A percentile compares a stretch with the other conserved stretches of the same genome.
These are phyloP conservation scores for Phtheirospermum japonicum DNA, from an alignment of 257 asterid genomes.

Conservation along the genomic window DNA sequence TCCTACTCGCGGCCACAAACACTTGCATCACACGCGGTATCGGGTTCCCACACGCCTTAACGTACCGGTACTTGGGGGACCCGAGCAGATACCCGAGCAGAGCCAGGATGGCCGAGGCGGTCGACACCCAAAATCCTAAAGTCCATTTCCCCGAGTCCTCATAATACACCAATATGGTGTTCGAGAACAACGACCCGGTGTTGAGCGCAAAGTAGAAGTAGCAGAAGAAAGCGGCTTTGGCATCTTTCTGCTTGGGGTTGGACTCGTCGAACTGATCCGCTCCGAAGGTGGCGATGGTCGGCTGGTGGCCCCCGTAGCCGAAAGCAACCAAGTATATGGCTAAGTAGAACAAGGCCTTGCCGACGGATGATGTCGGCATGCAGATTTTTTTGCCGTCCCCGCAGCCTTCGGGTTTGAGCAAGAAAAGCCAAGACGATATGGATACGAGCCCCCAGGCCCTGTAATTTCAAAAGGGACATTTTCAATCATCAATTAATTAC, in stretches of 20 bases:
- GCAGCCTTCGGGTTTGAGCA: conserved; percentile 64
- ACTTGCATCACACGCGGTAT: conserved; percentile 61
- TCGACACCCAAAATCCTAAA: conserved; percentile 63
- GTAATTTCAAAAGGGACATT: conserved; percentile 1
- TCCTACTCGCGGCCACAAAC: conserved; percentile 47
- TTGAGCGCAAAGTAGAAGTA: conserved; percentile 78
- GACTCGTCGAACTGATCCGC: conserved; percentile 69
- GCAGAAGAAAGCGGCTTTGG: conserved; percentile 49
- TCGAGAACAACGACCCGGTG: conserved; percentile 62
- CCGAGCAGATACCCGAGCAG: conserved; percentile 45
- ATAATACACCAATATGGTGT: conserved; percentile 62
- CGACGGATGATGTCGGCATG: conserved; percentile 21
- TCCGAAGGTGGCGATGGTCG: conserved; percentile 78
- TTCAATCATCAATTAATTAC: no score
- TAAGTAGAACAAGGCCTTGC: conserved; percentile 45
- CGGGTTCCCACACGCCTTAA: conserved; percentile 68
- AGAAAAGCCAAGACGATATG: conserved; percentile 48
- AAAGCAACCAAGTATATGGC: conserved; percentile 72
- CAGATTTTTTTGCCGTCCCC: conserved; percentile 46
- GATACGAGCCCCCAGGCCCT: conserved; percentile 70
- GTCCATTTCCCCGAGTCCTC: conserved; percentile 76
- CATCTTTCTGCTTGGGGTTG: conserved; percentile 29
- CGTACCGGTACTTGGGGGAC: conserved; percentile 39
- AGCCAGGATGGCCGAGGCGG: conserved; percentile 47
- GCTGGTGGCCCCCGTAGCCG: conserved; percentile 88